Conservation (phyloP, 2,329 filamentous ascomycete species). For the Trichophyton benhamiae region DNA sequence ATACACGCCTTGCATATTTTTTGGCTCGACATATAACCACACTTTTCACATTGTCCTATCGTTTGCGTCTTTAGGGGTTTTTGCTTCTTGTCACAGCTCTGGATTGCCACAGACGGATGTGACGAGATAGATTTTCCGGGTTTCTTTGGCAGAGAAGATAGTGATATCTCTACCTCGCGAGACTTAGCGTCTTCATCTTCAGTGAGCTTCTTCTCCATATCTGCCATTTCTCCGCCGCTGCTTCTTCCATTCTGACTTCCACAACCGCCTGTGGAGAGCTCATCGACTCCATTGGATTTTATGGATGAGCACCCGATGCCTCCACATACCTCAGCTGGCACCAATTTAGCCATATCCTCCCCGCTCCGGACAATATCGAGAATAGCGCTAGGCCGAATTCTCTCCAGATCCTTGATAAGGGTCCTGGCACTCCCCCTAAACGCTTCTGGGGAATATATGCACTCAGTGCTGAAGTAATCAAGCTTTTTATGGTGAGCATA, state of each 20-base stretch:
- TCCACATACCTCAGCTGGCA: slow-evolving; percentile 47
- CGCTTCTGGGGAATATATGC: slow-evolving; percentile 94
- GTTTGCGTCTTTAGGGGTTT: slow-evolving; percentile 44
- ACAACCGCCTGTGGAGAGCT: slow-evolving; percentile 53
- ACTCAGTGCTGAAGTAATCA: slow-evolving; percentile 97
- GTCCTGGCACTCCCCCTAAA: slow-evolving; percentile 85
- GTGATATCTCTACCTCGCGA: slow-evolving; percentile 55
- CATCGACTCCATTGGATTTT: slow-evolving; percentile 39
- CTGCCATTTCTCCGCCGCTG: slow-evolving; percentile 65
- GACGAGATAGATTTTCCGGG: slow-evolving; percentile 9
- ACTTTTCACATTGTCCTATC: slow-evolving; percentile 71
- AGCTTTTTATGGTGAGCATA: slow-evolving; percentile 95
- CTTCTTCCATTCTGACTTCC: slow-evolving; percentile 56
- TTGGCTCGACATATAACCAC: slow-evolving; percentile 93
- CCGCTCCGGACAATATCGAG: slow-evolving; percentile 88
- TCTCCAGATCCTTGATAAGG: slow-evolving; percentile 89
- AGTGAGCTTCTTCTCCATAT: slow-evolving; percentile 62
- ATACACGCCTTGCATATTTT: slow-evolving; percentile 86
- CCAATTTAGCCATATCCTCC: slow-evolving; percentile 88
- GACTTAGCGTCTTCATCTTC: slow-evolving; percentile 49
- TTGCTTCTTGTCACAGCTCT: slow-evolving; percentile 17
- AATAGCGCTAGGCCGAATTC: slow-evolving; percentile 84
- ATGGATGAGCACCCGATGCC: slow-evolving; percentile 10
- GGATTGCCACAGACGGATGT: slow-evolving; percentile 12
- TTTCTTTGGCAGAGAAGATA: slow-evolving; percentile 10